A percentile compares a stretch with the other conserved stretches of the same genome.
Conservation (phyloP, 2,329 filamentous ascomycete genomes). For the Pseudocercospora cruenta region DNA sequence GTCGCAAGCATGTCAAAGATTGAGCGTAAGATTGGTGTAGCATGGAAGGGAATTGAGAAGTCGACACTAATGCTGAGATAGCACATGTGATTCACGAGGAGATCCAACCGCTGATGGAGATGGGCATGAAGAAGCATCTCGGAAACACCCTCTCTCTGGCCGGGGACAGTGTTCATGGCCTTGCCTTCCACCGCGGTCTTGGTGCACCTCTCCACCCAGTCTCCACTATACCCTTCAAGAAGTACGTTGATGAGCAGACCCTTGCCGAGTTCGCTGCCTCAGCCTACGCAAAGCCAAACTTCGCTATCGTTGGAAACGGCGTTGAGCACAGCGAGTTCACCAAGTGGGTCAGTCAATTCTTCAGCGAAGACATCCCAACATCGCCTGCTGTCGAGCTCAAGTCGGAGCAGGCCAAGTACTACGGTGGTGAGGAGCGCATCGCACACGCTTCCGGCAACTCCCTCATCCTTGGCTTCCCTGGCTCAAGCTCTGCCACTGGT, state of each 20-base stretch:
- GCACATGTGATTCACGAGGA: slow-evolving; percentile 91
- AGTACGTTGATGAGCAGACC: slow-evolving; percentile 77
- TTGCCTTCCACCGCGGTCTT: slow-evolving; percentile 93
- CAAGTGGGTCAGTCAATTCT: slow-evolving; percentile 94
- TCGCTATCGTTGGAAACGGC: slow-evolving; percentile 89
- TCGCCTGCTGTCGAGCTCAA: slow-evolving; percentile 58
- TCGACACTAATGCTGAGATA: slow-evolving; percentile 46
- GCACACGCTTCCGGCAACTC: slow-evolving; percentile 77
- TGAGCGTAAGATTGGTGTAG: slow-evolving; percentile 55
- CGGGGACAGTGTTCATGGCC: slow-evolving; percentile 79
- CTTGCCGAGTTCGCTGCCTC: slow-evolving; percentile 75
- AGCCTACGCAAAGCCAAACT: slow-evolving; percentile 86
- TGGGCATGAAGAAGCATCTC: slow-evolving; percentile 75
- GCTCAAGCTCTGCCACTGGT: slow-evolving; percentile 74
- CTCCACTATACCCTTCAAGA: slow-evolving; percentile 70
- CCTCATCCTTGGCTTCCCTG: slow-evolving; percentile 88
- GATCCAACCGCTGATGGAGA: slow-evolving; percentile 73
- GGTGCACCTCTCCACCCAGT: slow-evolving; percentile 76
- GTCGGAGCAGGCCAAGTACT: slow-evolving; percentile 77
- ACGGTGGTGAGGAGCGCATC: slow-evolving; percentile 90
- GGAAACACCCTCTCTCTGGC: slow-evolving; percentile 69
- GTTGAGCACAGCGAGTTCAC: slow-evolving; percentile 73
- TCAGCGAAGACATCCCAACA: slow-evolving; percentile 66
- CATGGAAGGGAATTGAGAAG: slow-evolving; percentile 10
- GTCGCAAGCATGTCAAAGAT: slow-evolving; percentile 88